These are phyloP conservation scores for Aspergillus sergii DNA, from an alignment of 2,329 filamentous ascomycete genomes.

Conservation along the genomic window DNA sequence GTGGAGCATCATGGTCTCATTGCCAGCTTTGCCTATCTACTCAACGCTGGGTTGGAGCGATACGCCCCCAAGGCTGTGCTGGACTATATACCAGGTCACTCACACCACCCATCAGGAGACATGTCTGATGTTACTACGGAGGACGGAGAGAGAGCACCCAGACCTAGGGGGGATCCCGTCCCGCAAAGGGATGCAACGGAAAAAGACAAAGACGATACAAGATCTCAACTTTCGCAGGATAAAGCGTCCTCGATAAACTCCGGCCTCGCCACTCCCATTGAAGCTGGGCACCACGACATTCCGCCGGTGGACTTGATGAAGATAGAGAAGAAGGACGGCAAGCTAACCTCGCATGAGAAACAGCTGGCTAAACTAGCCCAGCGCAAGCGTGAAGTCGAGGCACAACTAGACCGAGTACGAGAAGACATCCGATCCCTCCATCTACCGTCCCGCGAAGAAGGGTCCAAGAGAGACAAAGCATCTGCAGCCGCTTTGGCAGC, in stretches of 20 bases:
- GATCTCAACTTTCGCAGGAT: slow-evolving; percentile 13
- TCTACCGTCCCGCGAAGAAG: slow-evolving; percentile 8
- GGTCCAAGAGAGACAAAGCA: slow-evolving; percentile 14
- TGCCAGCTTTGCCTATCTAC: slow-evolving; percentile 37
- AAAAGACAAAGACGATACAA: slow-evolving; percentile 10
- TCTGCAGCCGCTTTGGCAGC: slow-evolving; percentile 15
- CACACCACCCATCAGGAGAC: slow-evolving; percentile 17
- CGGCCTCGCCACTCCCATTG: slow-evolving; percentile 20
- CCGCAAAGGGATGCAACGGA: background rate
- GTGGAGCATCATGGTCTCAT: slow-evolving; percentile 38
- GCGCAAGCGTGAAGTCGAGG: slow-evolving; percentile 43
- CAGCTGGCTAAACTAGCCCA: slow-evolving; percentile 47
- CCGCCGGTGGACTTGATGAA: slow-evolving; percentile 28
- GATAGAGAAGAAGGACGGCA: slow-evolving; percentile 30
- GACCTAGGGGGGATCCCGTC: background rate
- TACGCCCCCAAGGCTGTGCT: slow-evolving; percentile 54
- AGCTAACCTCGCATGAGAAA: slow-evolving; percentile 42
- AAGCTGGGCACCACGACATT: slow-evolving; percentile 23
- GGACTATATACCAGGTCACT: slow-evolving; percentile 48
- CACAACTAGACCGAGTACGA: slow-evolving; percentile 39
- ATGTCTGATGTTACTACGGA: background rate
- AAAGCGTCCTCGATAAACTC: slow-evolving; percentile 25
- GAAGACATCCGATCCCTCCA: slow-evolving; percentile 37
- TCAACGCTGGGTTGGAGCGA: slow-evolving; percentile 51
- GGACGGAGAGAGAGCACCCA: background rate